Conservation (phyloP, 306 rosid genomes). For the Glycine soja region DNA sequence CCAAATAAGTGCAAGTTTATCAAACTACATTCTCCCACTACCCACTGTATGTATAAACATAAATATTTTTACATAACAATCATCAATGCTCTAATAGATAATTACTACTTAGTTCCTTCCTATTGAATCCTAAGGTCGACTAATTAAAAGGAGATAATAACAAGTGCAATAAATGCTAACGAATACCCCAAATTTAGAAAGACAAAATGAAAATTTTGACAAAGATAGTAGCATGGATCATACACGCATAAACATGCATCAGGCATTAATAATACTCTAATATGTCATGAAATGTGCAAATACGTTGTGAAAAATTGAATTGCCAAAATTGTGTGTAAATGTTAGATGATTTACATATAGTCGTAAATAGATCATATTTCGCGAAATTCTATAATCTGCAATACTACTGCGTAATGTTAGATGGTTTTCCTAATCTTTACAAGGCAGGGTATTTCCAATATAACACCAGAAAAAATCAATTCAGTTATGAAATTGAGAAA, state of each 20-base stretch:
- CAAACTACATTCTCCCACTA: neutral
- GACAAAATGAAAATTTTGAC: no score
- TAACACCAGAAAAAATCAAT: constrained; percentile 44
- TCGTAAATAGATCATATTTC: neutral
- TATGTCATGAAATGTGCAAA: neutral
- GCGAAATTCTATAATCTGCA: constrained; percentile 40
- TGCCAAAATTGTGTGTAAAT: neutral
- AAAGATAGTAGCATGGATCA: no score
- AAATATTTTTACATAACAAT: neutral
- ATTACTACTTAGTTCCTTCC: neutral
- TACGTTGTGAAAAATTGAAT: neutral
- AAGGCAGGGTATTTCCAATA: constrained; percentile 10
- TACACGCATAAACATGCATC: neutral
- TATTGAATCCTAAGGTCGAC: neutral
- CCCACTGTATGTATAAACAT: neutral
- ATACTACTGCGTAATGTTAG: constrained; percentile 34
- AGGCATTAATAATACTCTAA: neutral
- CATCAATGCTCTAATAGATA: neutral
- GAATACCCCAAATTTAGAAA: neutral
- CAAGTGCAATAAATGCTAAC: neutral
- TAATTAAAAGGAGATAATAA: neutral
- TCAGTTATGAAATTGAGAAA: neutral
- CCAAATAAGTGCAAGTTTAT: neutral
- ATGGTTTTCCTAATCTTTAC: constrained; percentile 41
- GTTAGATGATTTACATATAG: neutral